phyloP scores from a whole-genome alignment of 192 early-diverging fungal genomes.

The Jimgerdemannia lactiflua region DNA sequence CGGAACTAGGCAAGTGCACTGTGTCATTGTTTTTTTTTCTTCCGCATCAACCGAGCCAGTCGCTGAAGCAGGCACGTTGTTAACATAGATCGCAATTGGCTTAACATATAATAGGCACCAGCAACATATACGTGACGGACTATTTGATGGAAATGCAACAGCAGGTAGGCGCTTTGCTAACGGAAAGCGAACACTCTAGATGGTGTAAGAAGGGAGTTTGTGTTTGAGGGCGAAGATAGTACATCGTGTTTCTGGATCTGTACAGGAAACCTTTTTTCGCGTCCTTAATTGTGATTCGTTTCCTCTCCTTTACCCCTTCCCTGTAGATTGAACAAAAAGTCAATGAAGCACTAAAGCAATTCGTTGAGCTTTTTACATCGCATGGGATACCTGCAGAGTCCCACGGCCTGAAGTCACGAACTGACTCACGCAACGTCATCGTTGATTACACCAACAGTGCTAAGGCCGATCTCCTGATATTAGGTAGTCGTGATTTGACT shows the following conservation, averaged over 20 bases:
- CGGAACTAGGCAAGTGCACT: conserved; percentile 9
- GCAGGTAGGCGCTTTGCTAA: neutral
- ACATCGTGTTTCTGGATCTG: no score
- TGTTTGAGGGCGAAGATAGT: no score
- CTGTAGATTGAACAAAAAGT: conserved; percentile 1
- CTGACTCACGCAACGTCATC: conserved; percentile 18
- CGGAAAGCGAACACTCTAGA: neutral
- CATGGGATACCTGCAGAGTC: conserved; percentile 5
- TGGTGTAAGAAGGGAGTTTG: neutral
- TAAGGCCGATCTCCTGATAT: conserved; percentile 29
- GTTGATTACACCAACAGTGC: conserved; percentile 27
- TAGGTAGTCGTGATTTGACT: conserved; percentile 31
- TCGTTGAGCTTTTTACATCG: neutral
- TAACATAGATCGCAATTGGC: neutral
- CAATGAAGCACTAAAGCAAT: conserved; percentile 2
- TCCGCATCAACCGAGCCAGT: no score
- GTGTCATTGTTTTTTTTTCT: no score
- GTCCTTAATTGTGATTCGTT: neutral
- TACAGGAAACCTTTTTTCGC: neutral
- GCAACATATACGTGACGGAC: neutral
- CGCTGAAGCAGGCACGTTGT: no score
- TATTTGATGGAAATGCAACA: conserved; percentile 11
- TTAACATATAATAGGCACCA: neutral
- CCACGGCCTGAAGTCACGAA: conserved; percentile 16
- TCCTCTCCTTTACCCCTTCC: neutral